Base-by-base conservation (phyloP, 2,329 filamentous ascomycete genomes). In the Microsporum canis region DNA sequence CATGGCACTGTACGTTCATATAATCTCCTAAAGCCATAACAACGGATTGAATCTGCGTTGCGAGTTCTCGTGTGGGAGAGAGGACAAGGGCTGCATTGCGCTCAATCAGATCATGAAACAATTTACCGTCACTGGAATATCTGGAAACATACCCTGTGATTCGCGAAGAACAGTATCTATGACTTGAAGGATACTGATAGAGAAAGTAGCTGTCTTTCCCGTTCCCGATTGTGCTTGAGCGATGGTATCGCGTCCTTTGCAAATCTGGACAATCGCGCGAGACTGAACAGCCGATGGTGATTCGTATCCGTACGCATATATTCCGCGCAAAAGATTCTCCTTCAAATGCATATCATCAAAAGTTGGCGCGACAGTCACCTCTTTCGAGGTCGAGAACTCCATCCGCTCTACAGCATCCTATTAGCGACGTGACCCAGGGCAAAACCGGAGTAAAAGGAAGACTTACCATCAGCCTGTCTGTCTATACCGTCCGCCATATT, bases 131-230 rank as follows among this genome's bases (percentile, higher is more conserved):
- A 57, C 3, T 7, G 47, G 6, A 27, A 3, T 12, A 17, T 4
- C 2, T 12, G 6, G 29, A 34, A 27, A 58, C 70, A 67, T 73
- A 82, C 80, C 81, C 75, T 96, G 91, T 41, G 89, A 94, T 77
- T 96, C 89, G 69, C 91, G 88, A 60, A 96, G 87, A 45, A 88
- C 89, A 5, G 91, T 95, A 81, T 99, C 94, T 79, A 99, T 89
- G 85, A 96, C 96, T 84, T 99, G 94, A 69, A 99, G 89, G 71
- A 94, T 89, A 72, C 91, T 96, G 80, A 99, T 95, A 72, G 94
- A 97, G 87, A 99, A 99, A 70, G 94, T 99, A 71, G 94, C 94
- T 69, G 94, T 99, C 86, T 99, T 99, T 82, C 94, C 94, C 77
- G 94, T 99, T 84, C 94, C 94, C 71, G 94, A 99, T 84, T 99